phyloP scores from a whole-genome alignment of 495 filamentous ascomycete species.

The Cercophora scortea region DNA sequence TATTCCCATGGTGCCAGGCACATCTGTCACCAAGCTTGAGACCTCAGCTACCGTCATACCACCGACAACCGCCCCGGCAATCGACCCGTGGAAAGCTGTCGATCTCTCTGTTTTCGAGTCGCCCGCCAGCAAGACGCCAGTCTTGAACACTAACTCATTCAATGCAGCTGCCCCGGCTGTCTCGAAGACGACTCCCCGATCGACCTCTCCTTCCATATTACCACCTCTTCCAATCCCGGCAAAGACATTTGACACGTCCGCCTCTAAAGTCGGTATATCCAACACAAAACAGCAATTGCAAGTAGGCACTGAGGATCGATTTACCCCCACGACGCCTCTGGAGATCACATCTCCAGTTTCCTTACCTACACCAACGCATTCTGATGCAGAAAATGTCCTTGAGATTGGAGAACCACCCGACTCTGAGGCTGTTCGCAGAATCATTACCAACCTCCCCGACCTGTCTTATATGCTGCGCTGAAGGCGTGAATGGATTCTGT shows the following conservation, averaged over 20 bases:
- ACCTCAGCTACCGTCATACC: not conserved
- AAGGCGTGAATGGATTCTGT: not conserved
- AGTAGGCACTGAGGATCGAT: not conserved
- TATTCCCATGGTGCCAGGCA: too few relatives aligned
- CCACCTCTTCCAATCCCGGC: too few relatives aligned
- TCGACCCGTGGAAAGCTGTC: constrained; percentile 26
- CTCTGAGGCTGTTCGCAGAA: constrained; percentile 5
- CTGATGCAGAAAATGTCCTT: not conserved
- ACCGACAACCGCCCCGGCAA: not conserved
- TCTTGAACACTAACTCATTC: not conserved
- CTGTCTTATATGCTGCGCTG: constrained; percentile 44
- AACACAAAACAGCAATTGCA: not conserved
- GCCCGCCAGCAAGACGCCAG: constrained; percentile 1
- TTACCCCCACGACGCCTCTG: constrained; percentile 2
- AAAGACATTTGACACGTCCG: too few relatives aligned
- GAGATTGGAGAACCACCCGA: not conserved
- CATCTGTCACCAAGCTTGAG: not conserved
- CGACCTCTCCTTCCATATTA: too few relatives aligned
- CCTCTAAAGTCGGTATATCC: not conserved
- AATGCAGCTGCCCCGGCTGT: not conserved
- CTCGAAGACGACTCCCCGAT: not conserved
- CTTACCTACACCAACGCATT: not conserved
- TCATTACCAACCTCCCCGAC: constrained; percentile 40
- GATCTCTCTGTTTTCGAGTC: constrained; percentile 33
- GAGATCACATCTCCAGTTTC: not conserved